Conservation (phyloP, 2,329 filamentous ascomycete genomes). For the Diaporthe nobilis region DNA sequence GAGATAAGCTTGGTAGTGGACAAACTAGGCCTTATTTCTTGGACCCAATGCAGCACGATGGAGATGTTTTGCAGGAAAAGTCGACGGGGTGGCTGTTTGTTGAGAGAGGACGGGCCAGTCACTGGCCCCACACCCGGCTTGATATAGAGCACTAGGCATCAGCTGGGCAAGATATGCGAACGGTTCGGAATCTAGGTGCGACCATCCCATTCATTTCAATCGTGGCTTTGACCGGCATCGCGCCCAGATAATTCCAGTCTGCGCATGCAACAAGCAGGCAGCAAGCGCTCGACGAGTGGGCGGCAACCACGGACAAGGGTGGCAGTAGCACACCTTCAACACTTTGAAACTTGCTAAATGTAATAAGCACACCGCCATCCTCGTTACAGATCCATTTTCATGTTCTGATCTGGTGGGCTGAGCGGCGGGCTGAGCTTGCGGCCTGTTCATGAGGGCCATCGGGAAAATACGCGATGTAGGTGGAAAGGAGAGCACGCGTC, state of each 20-base stretch:
- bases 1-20: too few species aligned
- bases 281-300: too few species aligned
- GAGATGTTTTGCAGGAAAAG: neutral
- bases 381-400: too few species aligned
- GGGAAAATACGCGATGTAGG: neutral
- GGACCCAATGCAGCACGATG: neutral
- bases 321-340: neutral
- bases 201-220: neutral
- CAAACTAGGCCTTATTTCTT: neutral
- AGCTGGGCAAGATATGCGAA: neutral
- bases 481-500: neutral
- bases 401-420: neutral
- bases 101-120: neutral
- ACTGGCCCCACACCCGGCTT: neutral
- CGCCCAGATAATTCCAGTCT: neutral
- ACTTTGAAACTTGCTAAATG: neutral
- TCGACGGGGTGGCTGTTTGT: neutral
- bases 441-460: neutral
- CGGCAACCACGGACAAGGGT: neutral
- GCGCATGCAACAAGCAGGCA: neutral
- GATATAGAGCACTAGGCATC: neutral
- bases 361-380: neutral
- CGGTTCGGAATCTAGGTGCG: neutral
- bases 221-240: neutral
- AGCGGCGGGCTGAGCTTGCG: slow-evolving; percentile 5